Conservation (phyloP, 2,329 filamentous ascomycete species). For the Stagonosporopsis tanaceti region DNA sequence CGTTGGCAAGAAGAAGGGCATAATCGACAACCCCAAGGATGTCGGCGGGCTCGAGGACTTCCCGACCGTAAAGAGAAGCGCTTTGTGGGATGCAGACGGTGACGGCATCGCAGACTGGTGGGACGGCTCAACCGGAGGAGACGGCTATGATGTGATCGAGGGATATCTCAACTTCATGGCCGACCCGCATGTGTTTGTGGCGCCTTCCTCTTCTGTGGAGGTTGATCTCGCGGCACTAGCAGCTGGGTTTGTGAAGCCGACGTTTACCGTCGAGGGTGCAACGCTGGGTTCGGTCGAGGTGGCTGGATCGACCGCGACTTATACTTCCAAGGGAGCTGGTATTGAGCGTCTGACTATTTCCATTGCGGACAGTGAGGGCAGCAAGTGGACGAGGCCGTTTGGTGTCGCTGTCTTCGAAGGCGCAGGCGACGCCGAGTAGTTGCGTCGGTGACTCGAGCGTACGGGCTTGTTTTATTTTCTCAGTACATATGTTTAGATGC, state of each 20-base stretch:
- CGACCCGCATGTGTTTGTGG: constrained; percentile 44
- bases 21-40: constrained; percentile 47
- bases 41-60: constrained; percentile 48
- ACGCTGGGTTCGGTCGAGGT: constrained; percentile 17
- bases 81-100: constrained; percentile 44
- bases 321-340: constrained; percentile 16
- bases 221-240: constrained; percentile 37
- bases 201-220: constrained; percentile 28
- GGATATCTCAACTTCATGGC: constrained; percentile 50
- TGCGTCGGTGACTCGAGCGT: too few species aligned
- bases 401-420: constrained; percentile 26
- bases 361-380: constrained; percentile 21
- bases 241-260: constrained; percentile 22
- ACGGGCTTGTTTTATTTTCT: not conserved
- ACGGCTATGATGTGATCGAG: constrained; percentile 44
- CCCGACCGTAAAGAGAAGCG: constrained; percentile 32
- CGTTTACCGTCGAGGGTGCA: constrained; percentile 19
- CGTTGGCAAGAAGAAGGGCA: constrained; percentile 39
- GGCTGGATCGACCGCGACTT: constrained; percentile 14
- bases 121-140: constrained; percentile 45
- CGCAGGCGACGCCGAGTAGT: constrained; percentile 6
- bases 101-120: constrained; percentile 51
- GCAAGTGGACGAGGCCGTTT: constrained; percentile 18
- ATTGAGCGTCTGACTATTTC: constrained; percentile 19
- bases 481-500: not conserved